A percentile compares a stretch with the other conserved stretches of the same genome.
Conservation (phyloP, 2,329 filamentous ascomycete genomes). For the Pestalotiopsis sp. region DNA sequence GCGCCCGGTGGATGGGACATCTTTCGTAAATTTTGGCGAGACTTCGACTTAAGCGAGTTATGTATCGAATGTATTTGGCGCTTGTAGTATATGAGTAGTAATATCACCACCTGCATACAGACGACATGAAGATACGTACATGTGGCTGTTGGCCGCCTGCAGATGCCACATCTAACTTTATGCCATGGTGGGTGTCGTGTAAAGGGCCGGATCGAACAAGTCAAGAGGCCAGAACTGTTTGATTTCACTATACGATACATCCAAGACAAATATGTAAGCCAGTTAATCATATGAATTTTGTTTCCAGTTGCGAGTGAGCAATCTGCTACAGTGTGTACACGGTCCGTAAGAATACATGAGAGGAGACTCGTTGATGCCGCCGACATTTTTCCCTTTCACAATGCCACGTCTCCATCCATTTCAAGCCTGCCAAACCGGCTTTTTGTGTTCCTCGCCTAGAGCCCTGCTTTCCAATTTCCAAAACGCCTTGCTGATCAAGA, state of each 20-base stretch:
- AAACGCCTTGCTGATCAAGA: constrained; percentile 11
- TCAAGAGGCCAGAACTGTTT: neutral
- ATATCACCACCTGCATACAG: too few relatives aligned
- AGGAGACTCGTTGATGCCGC: constrained; percentile 4
- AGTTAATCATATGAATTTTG: neutral
- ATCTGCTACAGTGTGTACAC: constrained; percentile 3
- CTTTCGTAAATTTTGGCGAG: too few relatives aligned
- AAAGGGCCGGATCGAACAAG: too few relatives aligned
- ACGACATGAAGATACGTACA: too few relatives aligned
- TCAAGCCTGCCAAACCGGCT: neutral
- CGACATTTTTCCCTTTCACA: neutral
- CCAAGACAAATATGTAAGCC: neutral
- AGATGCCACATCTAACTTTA: too few relatives aligned
- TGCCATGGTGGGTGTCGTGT: too few relatives aligned
- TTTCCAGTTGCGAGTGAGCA: neutral
- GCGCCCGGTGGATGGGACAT: too few relatives aligned
- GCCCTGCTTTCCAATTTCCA: constrained; percentile 6
- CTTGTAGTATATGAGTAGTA: too few relatives aligned
- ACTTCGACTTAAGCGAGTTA: too few relatives aligned
- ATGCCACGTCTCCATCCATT: neutral
- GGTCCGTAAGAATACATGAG: constrained; percentile 7
- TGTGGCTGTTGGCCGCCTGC: too few relatives aligned
- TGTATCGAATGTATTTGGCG: too few relatives aligned
- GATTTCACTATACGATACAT: too few relatives aligned
- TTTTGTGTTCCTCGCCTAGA: neutral